Evolutionary conservation across 108 stramenopile species (phyloP), one percentile per base, ranked within the genome.

Genomic region (Cylindrotheca closterium): DNA sequence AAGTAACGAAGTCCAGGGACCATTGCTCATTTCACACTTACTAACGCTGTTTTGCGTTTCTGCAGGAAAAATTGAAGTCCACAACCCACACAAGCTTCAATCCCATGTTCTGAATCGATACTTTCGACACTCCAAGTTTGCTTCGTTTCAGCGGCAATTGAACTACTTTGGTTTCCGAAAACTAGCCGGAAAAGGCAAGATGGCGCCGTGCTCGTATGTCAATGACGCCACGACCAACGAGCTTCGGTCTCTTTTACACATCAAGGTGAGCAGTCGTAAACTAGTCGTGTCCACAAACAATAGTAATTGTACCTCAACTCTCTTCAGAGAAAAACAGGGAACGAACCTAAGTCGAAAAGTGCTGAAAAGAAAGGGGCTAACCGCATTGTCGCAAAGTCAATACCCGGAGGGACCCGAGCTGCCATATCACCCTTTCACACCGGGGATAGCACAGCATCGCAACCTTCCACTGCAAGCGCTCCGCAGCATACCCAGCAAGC

Each of bases 91-190:
- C 51, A 80, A 86, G 22, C 81, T 94, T 8, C 84, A 87, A 62
- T 78, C 73, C 30, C 60, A 83, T 25, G 87, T 94, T 51, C 55
- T 94, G 66, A 78, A 84, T 55, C 63, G 72, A 68, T 89, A 86
- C 67, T 94, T 94, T 54, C 80, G 93, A n/a, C 93, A 94, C 67
- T 86, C 86, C 64, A 94, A 94, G 58, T 94, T 91, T 72, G 85
- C 88, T 19, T 85, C 83, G 25, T 94, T 94, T 58, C 91, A 93
- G 64, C 71, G 93, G 31, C 93, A 94, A 65, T 78, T 94, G 65
- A 94, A 90, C 58, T 94, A 94, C 66, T 94, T 94, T 65, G 93
- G 93, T 24, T 94, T 94, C 67, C 77, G 93, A 1, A 91, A 94
- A 58, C 75, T 91, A n/a, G 90, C 90, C 3, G 93, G 93, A 18